phyloP scores from a whole-genome alignment of 495 filamentous ascomycete genomes.

The Terfezia claveryi region DNA sequence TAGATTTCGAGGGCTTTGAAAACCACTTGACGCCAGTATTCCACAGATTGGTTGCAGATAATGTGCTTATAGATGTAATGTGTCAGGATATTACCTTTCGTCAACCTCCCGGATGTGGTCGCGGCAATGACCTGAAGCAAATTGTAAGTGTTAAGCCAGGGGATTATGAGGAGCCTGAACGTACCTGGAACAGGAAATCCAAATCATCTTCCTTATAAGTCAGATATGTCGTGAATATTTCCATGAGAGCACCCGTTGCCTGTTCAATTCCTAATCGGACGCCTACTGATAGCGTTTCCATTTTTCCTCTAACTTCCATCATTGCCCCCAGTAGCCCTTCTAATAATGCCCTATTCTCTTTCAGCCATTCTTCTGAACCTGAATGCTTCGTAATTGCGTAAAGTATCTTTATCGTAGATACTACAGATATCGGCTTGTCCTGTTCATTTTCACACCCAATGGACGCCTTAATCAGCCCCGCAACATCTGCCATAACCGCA shows the following conservation, averaged over 20 bases:
- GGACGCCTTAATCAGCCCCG: slow-evolving; percentile 41
- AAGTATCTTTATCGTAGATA: slow-evolving; percentile 73
- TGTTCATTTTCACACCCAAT: slow-evolving; percentile 42
- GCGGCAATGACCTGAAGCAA: slow-evolving; percentile 43
- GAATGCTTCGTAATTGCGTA: slow-evolving; percentile 45
- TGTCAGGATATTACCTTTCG: slow-evolving; percentile 49
- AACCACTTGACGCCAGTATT: slow-evolving; percentile 68
- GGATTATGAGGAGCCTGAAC: not conserved
- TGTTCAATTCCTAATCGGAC: slow-evolving; percentile 76
- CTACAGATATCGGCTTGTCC: slow-evolving; percentile 40
- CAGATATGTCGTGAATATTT: slow-evolving; percentile 60
- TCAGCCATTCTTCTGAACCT: slow-evolving; percentile 46
- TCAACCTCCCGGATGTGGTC: slow-evolving; percentile 61
- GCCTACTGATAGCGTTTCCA: slow-evolving; percentile 41
- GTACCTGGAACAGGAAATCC: slow-evolving; percentile 56
- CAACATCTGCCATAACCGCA: slow-evolving; percentile 48
- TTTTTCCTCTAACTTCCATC: slow-evolving; percentile 47
- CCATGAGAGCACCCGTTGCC: slow-evolving; percentile 71
- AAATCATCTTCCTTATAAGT: slow-evolving; percentile 52
- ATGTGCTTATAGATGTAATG: slow-evolving; percentile 68
- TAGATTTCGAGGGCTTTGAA: slow-evolving; percentile 78
- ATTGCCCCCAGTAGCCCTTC: slow-evolving; percentile 44
- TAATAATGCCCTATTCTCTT: slow-evolving; percentile 49
- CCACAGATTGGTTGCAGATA: slow-evolving; percentile 63
- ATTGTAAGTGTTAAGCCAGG: slow-evolving; percentile 1